These are phyloP conservation scores for Wickerhamiella nectarea DNA, from an alignment of 805 yeast genomes.

Conservation along the genomic window DNA sequence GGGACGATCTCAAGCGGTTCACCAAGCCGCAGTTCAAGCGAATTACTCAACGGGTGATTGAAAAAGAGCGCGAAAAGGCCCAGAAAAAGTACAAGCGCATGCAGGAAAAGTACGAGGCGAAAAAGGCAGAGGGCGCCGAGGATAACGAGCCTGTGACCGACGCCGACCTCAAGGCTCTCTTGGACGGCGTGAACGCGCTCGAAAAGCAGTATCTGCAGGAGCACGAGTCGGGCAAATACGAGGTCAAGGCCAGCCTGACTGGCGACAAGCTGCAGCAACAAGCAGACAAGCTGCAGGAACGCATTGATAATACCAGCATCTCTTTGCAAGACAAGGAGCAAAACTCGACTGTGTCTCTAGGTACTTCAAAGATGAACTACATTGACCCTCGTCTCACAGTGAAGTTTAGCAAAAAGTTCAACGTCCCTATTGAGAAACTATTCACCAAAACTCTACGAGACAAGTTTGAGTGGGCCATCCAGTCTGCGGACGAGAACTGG, in stretches of 20 bases:
- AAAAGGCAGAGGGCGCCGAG: conserved; percentile 29
- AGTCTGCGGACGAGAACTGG: conserved; percentile 81
- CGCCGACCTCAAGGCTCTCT: conserved; percentile 43
- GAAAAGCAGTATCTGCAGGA: conserved; percentile 37
- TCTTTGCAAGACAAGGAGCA: conserved; percentile 88
- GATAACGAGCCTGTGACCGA: conserved; percentile 26
- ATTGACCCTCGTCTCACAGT: conserved; percentile 89
- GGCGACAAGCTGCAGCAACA: conserved; percentile 63
- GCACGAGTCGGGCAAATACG: conserved; percentile 39
- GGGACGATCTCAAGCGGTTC: conserved; percentile 54
- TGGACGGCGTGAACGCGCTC: conserved; percentile 37
- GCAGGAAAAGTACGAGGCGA: conserved; percentile 48
- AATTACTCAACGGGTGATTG: conserved; percentile 47
- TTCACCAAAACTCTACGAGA: conserved; percentile 85
- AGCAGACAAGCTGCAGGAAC: conserved; percentile 54
- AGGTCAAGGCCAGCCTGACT: conserved; percentile 35
- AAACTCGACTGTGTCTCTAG: conserved; percentile 81
- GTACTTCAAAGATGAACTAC: conserved; percentile 88
- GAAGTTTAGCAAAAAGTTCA: conserved; percentile 69
- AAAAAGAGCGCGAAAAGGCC: conserved; percentile 50
- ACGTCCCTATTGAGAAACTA: conserved; percentile 83
- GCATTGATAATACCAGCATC: conserved; percentile 53
- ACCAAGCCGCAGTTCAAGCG: conserved; percentile 47
- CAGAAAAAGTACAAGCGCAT: conserved; percentile 59
- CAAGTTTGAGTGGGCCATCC: conserved; percentile 92